These are phyloP conservation scores for Gossypium arboreum DNA, from an alignment of 345 rosid species.

Conservation along the genomic window DNA sequence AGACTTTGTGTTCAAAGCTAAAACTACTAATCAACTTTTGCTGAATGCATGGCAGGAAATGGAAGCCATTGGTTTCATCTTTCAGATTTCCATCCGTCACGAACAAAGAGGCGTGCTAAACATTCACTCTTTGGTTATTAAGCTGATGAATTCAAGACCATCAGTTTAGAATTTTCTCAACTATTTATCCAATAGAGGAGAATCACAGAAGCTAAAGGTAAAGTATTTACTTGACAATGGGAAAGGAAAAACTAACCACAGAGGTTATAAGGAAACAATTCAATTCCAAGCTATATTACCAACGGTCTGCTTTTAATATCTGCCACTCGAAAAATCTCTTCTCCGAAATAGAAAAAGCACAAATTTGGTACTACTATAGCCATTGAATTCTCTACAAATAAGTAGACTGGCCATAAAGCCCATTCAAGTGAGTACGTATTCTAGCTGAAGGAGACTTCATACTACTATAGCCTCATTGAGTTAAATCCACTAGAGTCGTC, in stretches of 20 bases:
- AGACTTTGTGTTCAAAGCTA: not conserved
- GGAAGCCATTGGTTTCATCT: not conserved
- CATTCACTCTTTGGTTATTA: not conserved
- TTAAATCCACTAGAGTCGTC: conserved; percentile 56
- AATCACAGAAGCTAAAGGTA: not conserved
- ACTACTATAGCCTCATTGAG: conserved; percentile 51
- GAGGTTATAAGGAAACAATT: not conserved
- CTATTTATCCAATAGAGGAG: not conserved
- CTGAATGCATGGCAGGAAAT: not conserved
- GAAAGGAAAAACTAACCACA: not conserved
- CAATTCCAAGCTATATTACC: not conserved
- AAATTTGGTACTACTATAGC: not conserved
- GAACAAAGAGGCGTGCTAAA: not conserved
- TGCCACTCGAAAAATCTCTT: conserved; percentile 14
- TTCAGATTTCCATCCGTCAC: not conserved
- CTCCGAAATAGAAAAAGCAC: conserved; percentile 7
- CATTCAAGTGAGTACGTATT: conserved; percentile 58
- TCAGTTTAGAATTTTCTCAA: no score
- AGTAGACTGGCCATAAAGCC: conserved; percentile 59
- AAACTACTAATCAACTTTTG: not conserved
- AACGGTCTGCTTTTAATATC: not conserved
- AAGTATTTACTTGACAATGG: not conserved
- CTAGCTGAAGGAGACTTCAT: conserved; percentile 57
- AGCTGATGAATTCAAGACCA: not conserved
- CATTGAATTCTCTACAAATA: conserved; percentile 36